A percentile compares a stretch with the other conserved stretches of the same genome.
phyloP scores from a whole-genome alignment of 208 protist species.

The Tritrichomonas foetus region DNA sequence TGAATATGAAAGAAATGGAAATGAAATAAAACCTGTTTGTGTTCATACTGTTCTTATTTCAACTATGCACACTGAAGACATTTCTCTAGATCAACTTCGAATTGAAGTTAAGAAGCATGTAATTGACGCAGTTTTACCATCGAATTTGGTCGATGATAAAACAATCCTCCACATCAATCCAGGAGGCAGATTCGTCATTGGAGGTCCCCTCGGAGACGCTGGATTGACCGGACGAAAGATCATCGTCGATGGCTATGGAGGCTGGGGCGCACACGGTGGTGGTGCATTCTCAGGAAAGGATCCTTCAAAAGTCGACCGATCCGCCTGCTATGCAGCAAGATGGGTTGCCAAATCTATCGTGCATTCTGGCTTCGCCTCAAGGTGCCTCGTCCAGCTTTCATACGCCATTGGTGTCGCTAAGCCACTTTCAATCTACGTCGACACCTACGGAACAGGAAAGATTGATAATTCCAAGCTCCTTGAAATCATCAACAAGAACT shows the following conservation, averaged over 20 bases:
- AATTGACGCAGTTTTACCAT: constrained; percentile 82
- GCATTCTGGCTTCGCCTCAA: constrained; percentile 74
- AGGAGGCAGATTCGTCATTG: constrained; percentile 97
- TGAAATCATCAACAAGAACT: constrained; percentile 90
- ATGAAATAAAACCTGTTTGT: constrained; percentile 73
- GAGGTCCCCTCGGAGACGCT: constrained; percentile 95
- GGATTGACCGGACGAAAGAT: constrained; percentile 99
- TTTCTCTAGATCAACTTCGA: constrained; percentile 46
- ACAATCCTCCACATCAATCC: constrained; percentile 96
- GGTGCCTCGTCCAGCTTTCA: constrained; percentile 92
- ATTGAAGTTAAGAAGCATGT: constrained; percentile 83
- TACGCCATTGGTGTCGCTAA: constrained; percentile 97
- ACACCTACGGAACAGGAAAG: constrained; percentile 89
- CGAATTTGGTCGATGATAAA: constrained; percentile 79
- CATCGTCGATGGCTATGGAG: constrained; percentile 99
- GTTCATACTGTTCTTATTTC: constrained; percentile 97
- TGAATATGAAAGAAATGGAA: constrained; percentile 85
- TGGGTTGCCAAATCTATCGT: constrained; percentile 99
- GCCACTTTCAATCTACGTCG: constrained; percentile 78
- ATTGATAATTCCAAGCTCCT: constrained; percentile 63
- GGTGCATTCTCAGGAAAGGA: constrained; percentile 99
- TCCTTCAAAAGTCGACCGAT: constrained; percentile 98
- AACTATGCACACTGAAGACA: constrained; percentile 88
- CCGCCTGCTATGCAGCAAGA: constrained; percentile 92
- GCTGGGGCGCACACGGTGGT: constrained; percentile 98